phyloP scores from a whole-genome alignment of 176 grass and related monocot genomes.

The Oryza brachyantha region DNA sequence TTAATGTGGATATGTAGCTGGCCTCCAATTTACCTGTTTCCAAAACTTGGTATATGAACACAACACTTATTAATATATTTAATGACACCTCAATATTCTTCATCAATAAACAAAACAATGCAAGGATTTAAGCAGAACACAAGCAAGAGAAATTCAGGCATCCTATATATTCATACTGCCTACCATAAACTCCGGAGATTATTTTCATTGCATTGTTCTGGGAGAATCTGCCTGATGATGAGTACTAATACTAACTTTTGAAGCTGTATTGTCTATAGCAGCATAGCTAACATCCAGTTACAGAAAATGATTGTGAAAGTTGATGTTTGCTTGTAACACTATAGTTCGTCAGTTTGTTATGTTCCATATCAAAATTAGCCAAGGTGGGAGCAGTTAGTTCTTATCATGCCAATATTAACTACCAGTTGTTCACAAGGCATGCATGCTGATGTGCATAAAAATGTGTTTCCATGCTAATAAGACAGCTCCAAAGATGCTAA shows the following conservation, averaged over 20 bases:
- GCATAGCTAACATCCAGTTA: constrained; percentile 13
- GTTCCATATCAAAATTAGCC: constrained; percentile 14
- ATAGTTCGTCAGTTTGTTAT: constrained; percentile 1
- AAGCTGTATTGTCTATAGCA: background rate
- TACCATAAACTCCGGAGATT: background rate
- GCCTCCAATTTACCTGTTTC: constrained; percentile 4
- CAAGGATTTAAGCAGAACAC: constrained; percentile 11
- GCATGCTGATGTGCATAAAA: background rate
- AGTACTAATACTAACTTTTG: too few relatives aligned
- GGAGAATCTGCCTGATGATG: constrained; percentile 5
- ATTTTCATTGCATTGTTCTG: background rate
- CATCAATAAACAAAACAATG: background rate
- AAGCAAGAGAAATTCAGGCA: background rate
- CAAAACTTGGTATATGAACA: background rate
- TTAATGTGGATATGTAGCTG: constrained; percentile 17
- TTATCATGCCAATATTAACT: constrained; percentile 30
- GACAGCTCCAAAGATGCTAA: constrained; percentile 8
- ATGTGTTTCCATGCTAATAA: constrained; percentile 1
- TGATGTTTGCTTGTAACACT: constrained; percentile 18
- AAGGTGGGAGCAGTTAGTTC: constrained; percentile 25
- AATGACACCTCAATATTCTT: background rate
- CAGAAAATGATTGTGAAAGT: constrained; percentile 22
- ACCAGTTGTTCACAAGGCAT: constrained; percentile 13
- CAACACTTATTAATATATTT: background rate
- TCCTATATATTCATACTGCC: background rate